A percentile compares a stretch with the other conserved stretches of the same genome.
These are phyloP conservation scores for Aspergillus terreus DNA, from an alignment of 2,329 filamentous ascomycete genomes.

Conservation along the genomic window DNA sequence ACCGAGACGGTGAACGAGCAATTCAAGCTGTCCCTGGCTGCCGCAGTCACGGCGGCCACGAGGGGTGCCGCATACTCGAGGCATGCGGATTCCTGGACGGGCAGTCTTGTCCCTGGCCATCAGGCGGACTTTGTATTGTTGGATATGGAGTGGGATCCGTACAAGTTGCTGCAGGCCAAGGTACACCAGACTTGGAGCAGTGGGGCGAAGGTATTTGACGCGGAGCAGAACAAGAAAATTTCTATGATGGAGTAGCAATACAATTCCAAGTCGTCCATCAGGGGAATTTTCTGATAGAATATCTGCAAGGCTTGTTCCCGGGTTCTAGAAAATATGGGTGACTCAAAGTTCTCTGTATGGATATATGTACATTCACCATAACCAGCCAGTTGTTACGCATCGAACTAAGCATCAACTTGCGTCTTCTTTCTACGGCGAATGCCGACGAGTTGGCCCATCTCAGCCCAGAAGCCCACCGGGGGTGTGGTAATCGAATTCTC, in stretches of 20 bases:
- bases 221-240: neutral
- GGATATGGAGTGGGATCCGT: slow-evolving; percentile 41
- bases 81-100: slow-evolving; percentile 42
- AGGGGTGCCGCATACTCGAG: slow-evolving; percentile 45
- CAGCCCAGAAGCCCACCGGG: slow-evolving; percentile 2
- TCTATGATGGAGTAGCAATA: no score
- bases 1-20: slow-evolving; percentile 41
- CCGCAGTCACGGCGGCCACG: slow-evolving; percentile 44
- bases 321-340: no score
- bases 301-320: no score
- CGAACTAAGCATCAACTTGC: neutral
- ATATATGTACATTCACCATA: no score
- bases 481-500: slow-evolving; percentile 5
- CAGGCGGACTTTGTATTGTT: slow-evolving; percentile 45
- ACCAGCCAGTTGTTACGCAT: neutral
- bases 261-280: no score
- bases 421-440: neutral
- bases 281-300: no score
- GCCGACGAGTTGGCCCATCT: slow-evolving; percentile 1
- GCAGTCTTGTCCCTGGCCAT: slow-evolving; percentile 37
- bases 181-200: slow-evolving; percentile 46
- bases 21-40: slow-evolving; percentile 40
- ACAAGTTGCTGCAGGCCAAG: slow-evolving; percentile 38
- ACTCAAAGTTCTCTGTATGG: no score
- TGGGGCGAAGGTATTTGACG: slow-evolving; percentile 26